phyloP scores from a whole-genome alignment of 805 yeast genomes.

The Myxozyma melibiosi region DNA sequence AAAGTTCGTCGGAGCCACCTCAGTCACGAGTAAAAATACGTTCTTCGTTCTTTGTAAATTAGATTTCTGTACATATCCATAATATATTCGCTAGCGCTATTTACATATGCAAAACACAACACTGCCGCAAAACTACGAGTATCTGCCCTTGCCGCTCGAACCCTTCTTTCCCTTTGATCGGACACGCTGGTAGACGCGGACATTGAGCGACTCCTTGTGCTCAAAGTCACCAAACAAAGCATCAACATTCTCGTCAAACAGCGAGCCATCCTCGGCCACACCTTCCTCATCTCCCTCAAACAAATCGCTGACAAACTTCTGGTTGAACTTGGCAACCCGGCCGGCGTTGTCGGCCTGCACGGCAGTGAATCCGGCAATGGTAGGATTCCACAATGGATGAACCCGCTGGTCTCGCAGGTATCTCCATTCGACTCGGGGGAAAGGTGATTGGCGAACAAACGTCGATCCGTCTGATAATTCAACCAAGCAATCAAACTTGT shows the following conservation, averaged over 20 bases:
- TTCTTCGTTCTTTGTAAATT: not conserved
- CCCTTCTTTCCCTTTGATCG: slow-evolving; percentile 3
- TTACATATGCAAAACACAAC: not conserved
- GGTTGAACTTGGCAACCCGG: slow-evolving; percentile 21
- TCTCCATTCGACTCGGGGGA: slow-evolving; percentile 82
- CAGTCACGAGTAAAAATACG: not conserved
- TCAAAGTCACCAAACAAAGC: slow-evolving; percentile 23
- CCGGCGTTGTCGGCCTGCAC: slow-evolving; percentile 29
- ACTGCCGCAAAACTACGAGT: not conserved
- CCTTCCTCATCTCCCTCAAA: slow-evolving; percentile 1
- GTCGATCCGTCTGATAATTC: slow-evolving; percentile 96
- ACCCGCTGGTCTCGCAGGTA: slow-evolving; percentile 88
- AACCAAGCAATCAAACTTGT: slow-evolving; percentile 85
- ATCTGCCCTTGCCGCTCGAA: slow-evolving; percentile 1
- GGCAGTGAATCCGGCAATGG: slow-evolving; percentile 37
- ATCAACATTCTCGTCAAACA: slow-evolving; percentile 14
- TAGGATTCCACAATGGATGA: slow-evolving; percentile 84
- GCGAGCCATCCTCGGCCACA: slow-evolving; percentile 7
- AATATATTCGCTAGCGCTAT: not conserved
- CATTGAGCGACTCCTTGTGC: slow-evolving; percentile 17
- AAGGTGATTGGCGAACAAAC: slow-evolving; percentile 75
- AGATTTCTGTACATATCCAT: slow-evolving; percentile 6
- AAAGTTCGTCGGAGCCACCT: not conserved
- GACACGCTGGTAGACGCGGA: slow-evolving; percentile 9
- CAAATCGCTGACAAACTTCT: slow-evolving; percentile 15